Percentiles rank a stretch among this genome's conserved stretches.
Conservation (phyloP, 169 alveolate genomes). For the Cryptosporidium parvum region DNA sequence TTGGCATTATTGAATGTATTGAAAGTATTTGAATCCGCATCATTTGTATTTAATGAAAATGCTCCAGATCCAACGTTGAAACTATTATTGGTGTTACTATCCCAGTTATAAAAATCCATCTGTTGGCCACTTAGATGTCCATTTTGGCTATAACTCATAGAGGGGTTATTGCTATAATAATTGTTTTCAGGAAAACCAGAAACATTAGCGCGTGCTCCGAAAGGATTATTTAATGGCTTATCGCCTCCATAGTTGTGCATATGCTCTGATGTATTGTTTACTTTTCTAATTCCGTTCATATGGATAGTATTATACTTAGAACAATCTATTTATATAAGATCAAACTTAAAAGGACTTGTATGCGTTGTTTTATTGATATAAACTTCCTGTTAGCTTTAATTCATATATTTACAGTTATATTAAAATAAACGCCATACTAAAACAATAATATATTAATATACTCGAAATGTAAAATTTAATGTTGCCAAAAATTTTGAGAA, state of each 20-base stretch:
- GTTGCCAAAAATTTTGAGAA: background rate
- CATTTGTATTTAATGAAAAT: background rate
- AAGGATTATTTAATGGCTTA: conserved; percentile 45
- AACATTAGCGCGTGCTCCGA: conserved; percentile 16
- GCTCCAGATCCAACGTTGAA: background rate
- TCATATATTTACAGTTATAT: background rate
- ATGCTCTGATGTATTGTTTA: conserved; percentile 1
- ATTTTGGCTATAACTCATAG: background rate
- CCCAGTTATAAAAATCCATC: conserved; percentile 42
- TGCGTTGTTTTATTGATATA: background rate
- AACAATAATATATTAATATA: no score
- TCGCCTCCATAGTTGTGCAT: background rate
- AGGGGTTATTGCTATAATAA: conserved; percentile 4
- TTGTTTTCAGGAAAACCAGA: conserved; percentile 4
- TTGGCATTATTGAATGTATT: conserved; percentile 6
- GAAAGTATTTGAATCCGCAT: background rate
- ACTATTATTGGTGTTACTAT: background rate
- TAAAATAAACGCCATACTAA: background rate
- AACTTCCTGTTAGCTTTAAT: background rate
- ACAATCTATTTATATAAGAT: background rate
- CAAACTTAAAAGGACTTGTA: background rate
- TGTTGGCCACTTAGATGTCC: conserved; percentile 14
- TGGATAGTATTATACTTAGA: background rate
- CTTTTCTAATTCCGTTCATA: conserved; percentile 21
- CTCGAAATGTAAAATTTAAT: background rate